Conservation (phyloP, 2,329 filamentous ascomycete species). For the Curvularia verruculosa region DNA sequence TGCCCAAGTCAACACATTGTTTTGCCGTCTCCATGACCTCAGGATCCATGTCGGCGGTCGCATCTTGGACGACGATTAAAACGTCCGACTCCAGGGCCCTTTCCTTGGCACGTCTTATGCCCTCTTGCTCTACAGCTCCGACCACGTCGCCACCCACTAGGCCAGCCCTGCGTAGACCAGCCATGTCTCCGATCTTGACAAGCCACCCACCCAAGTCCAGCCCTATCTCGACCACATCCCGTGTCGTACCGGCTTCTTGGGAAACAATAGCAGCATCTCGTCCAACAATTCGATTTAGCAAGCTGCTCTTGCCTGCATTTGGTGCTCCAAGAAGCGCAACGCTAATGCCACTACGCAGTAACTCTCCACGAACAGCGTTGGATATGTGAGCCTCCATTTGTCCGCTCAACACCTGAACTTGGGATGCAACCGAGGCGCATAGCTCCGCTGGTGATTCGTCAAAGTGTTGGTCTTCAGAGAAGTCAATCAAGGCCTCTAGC, state of each 20-base stretch:
- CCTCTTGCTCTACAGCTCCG: conserved; percentile 82
- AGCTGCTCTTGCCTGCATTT: conserved; percentile 92
- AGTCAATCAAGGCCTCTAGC: conserved; percentile 94
- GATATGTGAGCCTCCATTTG: conserved; percentile 72
- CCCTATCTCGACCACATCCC: conserved; percentile 90
- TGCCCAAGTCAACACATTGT: conserved; percentile 56
- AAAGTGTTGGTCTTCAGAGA: conserved; percentile 96
- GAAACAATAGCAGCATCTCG: conserved; percentile 96
- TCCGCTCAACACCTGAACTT: conserved; percentile 66
- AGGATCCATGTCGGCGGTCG: conserved; percentile 72
- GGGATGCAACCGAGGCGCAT: conserved; percentile 69
- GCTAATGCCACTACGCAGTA: conserved; percentile 82
- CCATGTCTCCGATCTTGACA: conserved; percentile 94
- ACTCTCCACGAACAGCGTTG: conserved; percentile 81
- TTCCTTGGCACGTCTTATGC: conserved; percentile 83
- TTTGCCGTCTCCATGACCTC: conserved; percentile 63
- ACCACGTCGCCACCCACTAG: conserved; percentile 53
- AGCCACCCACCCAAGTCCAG: conserved; percentile 89
- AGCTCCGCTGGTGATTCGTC: conserved; percentile 81
- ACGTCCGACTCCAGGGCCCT: conserved; percentile 85
- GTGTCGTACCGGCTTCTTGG: conserved; percentile 87
- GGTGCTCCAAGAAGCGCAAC: conserved; percentile 88
- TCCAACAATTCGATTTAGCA: conserved; percentile 89
- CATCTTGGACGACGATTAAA: conserved; percentile 71
- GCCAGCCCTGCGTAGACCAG: conserved; percentile 71